phyloP scores from a whole-genome alignment of 2,329 filamentous ascomycete genomes.

The Talaromyces sp. region DNA sequence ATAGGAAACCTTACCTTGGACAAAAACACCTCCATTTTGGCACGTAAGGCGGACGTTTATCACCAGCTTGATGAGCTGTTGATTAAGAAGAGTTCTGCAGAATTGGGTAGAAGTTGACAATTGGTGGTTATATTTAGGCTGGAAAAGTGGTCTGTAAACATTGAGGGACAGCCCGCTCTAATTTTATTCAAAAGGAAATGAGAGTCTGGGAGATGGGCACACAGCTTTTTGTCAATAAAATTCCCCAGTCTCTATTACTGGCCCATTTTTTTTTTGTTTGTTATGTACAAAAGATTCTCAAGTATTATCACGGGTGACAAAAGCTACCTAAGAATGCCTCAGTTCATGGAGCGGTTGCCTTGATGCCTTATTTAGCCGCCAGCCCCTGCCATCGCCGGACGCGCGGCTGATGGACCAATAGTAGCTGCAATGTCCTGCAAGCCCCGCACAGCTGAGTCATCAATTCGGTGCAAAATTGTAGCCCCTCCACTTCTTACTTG shows the following conservation, averaged over 20 bases:
- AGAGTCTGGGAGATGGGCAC: not conserved
- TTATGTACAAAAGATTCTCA: not conserved
- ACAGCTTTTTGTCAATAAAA: too few species aligned
- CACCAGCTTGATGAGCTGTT: not conserved
- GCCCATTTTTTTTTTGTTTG: too few species aligned
- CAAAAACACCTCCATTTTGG: conserved; percentile 68
- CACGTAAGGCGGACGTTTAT: not conserved
- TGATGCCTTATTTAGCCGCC: not conserved
- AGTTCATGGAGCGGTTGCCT: conserved; percentile 9
- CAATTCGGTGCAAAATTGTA: conserved; percentile 29
- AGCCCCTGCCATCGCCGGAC: not conserved
- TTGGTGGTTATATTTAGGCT: not conserved
- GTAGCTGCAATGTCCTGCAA: not conserved
- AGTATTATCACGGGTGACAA: not conserved
- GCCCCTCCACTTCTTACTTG: conserved; percentile 17
- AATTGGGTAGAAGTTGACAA: too few species aligned
- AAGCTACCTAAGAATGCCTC: not conserved
- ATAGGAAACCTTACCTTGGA: conserved; percentile 49
- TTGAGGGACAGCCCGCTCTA: not conserved
- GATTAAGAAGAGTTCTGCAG: not conserved
- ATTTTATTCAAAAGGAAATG: not conserved
- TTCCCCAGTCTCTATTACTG: not conserved
- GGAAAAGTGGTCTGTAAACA: not conserved
- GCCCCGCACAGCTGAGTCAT: conserved; percentile 27
- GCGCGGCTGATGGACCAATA: not conserved